Conservation (phyloP, 306 rosid genomes). For the Castanopsis chinensis region DNA sequence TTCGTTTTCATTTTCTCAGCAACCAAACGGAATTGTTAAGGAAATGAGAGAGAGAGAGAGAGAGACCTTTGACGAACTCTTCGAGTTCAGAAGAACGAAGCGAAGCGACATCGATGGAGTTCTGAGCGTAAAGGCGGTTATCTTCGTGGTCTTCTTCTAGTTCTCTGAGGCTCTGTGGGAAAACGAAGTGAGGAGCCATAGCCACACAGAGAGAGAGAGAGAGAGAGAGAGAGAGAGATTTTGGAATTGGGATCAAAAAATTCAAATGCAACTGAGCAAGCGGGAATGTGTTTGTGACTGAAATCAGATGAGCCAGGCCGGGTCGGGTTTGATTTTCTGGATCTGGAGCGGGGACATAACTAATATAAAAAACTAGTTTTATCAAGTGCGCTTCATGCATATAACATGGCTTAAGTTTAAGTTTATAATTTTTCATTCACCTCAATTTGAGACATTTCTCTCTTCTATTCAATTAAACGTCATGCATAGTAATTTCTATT, state of each 20-base stretch:
- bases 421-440: too few species aligned
- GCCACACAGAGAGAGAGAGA: slow-evolving; percentile 9
- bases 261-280: too few species aligned
- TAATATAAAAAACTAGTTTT: too few species aligned
- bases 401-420: too few species aligned
- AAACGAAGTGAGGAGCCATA: slow-evolving; percentile 78
- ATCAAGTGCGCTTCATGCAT: too few species aligned
- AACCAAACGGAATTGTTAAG: neutral
- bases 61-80: slow-evolving; percentile 87
- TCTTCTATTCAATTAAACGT: too few species aligned
- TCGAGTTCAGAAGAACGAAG: slow-evolving; percentile 65
- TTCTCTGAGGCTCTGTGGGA: slow-evolving; percentile 60
- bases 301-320: neutral
- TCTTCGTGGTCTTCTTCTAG: slow-evolving; percentile 66
- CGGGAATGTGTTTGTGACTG: too few species aligned
- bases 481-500: too few species aligned
- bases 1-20: neutral
- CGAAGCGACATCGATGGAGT: slow-evolving; percentile 42
- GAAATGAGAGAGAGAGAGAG: neutral
- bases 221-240: slow-evolving; percentile 8
- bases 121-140: slow-evolving; percentile 53
- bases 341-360: too few species aligned
- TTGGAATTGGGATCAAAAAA: neutral
- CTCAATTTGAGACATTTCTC: too few species aligned
- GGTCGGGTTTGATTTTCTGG: neutral